Base-by-base conservation (phyloP, 768 basidiomycete genomes). In the Myochromella boudieri region DNA sequence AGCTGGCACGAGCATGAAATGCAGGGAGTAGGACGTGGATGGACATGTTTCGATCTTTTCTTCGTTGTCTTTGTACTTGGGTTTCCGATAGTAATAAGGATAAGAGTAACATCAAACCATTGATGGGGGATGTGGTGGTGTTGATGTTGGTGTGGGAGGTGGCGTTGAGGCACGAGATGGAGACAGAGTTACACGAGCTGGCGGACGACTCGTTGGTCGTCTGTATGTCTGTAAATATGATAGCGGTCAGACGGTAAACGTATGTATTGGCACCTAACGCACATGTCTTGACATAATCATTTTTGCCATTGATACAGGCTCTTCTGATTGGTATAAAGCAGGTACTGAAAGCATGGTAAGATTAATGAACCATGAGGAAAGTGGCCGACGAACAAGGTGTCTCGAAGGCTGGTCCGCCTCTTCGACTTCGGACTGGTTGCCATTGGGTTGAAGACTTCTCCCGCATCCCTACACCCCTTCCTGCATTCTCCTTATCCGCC, bases 211-310 rank as follows among this genome's bases (percentile, higher is more conserved):
- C 6, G 58, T 55, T 21, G 58, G 58, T 42, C 53, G 55, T 54
- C 58, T 46, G 28, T 57, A 60, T 17, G 58, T 60, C 58, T 60
- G 46, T 21, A 3, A 3, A 6, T 1, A 34, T 15, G 20, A 15
- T 10, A 9, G 37, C 15, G 20, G 24, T 48, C 9, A 42, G 29
- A 8, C 21, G 21, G 5, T 7, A 31, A 28, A 10, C 6, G 11
- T 11, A 43, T 15, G 22, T 4, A 14, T 34, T 21, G 6, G 37
- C 20, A 14, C 21, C 31, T 3, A 20, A 58, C 74, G 36, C 56
- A 77, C 74, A 63, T 76, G 74, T 59, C 74, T 72, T 22, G 74
- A 76, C 75, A 76, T 76, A 52, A 76, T 76, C 48, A 76, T 68
- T 58, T 76, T 76, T 26, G 74, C 74, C 74, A 77, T 77, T 6